A percentile compares a stretch with the other conserved stretches of the same genome.
Conservation (phyloP, 805 yeast genomes). For the Phaffomyces opuntiae region DNA sequence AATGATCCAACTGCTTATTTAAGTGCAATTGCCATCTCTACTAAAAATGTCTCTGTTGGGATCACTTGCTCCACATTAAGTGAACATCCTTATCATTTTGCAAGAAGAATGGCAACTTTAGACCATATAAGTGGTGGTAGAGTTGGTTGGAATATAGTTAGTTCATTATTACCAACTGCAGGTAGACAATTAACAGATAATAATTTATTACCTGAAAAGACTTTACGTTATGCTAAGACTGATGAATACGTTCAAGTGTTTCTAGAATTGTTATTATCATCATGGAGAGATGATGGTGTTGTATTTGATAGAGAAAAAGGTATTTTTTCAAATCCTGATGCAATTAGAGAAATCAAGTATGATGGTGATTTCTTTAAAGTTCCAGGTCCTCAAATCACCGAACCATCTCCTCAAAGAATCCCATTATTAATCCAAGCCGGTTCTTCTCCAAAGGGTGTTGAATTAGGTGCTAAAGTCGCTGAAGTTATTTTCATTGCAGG, state of each 20-base stretch:
- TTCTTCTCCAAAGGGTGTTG: slow-evolving; percentile 34
- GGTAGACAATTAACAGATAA: slow-evolving; percentile 35
- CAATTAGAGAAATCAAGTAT: slow-evolving; percentile 34
- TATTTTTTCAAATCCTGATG: slow-evolving; percentile 32
- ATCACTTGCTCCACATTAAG: slow-evolving; percentile 38
- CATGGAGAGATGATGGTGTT: slow-evolving; percentile 39
- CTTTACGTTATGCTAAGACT: slow-evolving; percentile 34
- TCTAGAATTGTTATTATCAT: slow-evolving; percentile 32
- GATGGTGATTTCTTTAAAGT: slow-evolving; percentile 32
- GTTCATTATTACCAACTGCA: slow-evolving; percentile 37
- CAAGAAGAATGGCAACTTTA: slow-evolving; percentile 37
- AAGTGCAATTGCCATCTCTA: slow-evolving; percentile 35
- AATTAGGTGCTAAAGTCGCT: slow-evolving; percentile 38
- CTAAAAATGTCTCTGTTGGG: slow-evolving; percentile 34
- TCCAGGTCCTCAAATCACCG: slow-evolving; percentile 36
- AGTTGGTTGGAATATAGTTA: slow-evolving; percentile 42
- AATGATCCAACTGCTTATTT: slow-evolving; percentile 30
- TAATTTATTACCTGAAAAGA: slow-evolving; percentile 32
- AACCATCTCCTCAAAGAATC: slow-evolving; percentile 37
- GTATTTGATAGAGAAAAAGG: slow-evolving; percentile 22
- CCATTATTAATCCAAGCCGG: slow-evolving; percentile 42
- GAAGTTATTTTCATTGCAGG: slow-evolving; percentile 34
- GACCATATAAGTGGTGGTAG: slow-evolving; percentile 40
- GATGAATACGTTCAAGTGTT: slow-evolving; percentile 38
- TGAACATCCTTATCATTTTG: slow-evolving; percentile 39